Evolutionary conservation across 768 basidiomycete genomes (phyloP).

Genomic region (Fomitopsis serialis): DNA sequence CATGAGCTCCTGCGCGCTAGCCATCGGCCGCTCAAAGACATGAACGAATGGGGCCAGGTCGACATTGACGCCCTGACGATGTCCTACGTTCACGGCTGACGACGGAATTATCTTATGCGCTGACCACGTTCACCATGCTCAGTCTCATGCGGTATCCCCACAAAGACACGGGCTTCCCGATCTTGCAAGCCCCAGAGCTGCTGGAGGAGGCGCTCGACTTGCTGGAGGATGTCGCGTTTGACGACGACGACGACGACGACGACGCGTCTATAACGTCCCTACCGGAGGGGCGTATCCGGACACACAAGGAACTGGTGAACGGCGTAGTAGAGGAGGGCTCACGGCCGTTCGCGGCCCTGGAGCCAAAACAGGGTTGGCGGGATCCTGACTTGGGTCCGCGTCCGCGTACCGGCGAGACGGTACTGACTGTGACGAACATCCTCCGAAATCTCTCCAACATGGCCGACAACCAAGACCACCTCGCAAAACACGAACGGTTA

Average conservation of each 20-base stretch:
- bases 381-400: conserved; percentile 47
- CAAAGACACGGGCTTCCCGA: conserved; percentile 59
- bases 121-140: conserved; percentile 81
- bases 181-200: conserved; percentile 72
- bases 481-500: conserved; percentile 60
- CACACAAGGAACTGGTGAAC: conserved; percentile 62
- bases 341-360: conserved; percentile 54
- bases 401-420: conserved; percentile 63
- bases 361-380: conserved; percentile 42
- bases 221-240: conserved; percentile 77
- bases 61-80: conserved; percentile 94
- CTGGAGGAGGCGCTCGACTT: conserved; percentile 85
- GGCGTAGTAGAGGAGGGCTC: conserved; percentile 51
- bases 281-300: conserved; percentile 35
- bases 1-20: conserved; percentile 49
- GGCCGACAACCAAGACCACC: conserved; percentile 61
- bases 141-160: conserved; percentile 69
- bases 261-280: conserved; percentile 19
- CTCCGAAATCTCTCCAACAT: conserved; percentile 82
- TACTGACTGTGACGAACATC: conserved; percentile 71
- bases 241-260: conserved; percentile 37
- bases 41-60: conserved; percentile 83
- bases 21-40: conserved; percentile 57
- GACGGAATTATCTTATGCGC: conserved; percentile 81
- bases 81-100: conserved; percentile 85